A percentile compares a stretch with the other conserved stretches of the same genome.
These are phyloP conservation scores for Cercospora sojina DNA, from an alignment of 2,329 filamentous ascomycete species.

Conservation along the genomic window DNA sequence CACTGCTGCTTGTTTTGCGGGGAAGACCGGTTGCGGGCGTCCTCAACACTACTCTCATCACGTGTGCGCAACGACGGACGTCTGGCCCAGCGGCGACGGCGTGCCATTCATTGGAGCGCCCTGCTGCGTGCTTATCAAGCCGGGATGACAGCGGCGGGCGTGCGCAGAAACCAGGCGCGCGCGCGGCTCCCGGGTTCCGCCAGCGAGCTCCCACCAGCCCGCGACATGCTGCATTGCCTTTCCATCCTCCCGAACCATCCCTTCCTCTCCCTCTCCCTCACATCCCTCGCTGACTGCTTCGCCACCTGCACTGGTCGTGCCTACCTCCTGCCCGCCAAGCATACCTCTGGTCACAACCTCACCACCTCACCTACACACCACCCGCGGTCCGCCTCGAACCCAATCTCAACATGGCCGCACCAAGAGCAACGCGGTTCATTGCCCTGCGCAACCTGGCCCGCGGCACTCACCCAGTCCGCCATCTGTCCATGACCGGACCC, in stretches of 20 bases:
- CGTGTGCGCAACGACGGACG: neutral
- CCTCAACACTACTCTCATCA: neutral
- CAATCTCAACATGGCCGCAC: slow-evolving; percentile 43
- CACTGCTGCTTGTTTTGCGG: slow-evolving; percentile 6
- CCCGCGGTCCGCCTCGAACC: neutral
- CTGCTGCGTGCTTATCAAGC: neutral
- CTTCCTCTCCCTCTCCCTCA: slow-evolving; percentile 2
- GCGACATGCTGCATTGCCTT: slow-evolving; percentile 2
- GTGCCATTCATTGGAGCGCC: neutral
- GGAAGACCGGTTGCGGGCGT: neutral
- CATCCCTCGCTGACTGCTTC: neutral
- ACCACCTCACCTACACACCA: neutral
- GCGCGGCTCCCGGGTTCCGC: slow-evolving; percentile 1
- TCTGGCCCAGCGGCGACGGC: neutral
- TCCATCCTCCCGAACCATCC: neutral
- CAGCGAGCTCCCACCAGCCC: slow-evolving; percentile 12
- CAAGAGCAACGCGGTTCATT: slow-evolving; percentile 44
- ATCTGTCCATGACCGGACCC: slow-evolving; percentile 61
- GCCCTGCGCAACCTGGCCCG: slow-evolving; percentile 45
- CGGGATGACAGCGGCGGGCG: slow-evolving; percentile 1
- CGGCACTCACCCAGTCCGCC: slow-evolving; percentile 44
- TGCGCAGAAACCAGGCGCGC: slow-evolving; percentile 11
- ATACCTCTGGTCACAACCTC: slow-evolving; percentile 4
- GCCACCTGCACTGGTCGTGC: slow-evolving; percentile 15
- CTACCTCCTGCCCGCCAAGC: neutral